Evolutionary conservation across 306 rosid species (phyloP).

Genomic region (Vicia sativa): DNA sequence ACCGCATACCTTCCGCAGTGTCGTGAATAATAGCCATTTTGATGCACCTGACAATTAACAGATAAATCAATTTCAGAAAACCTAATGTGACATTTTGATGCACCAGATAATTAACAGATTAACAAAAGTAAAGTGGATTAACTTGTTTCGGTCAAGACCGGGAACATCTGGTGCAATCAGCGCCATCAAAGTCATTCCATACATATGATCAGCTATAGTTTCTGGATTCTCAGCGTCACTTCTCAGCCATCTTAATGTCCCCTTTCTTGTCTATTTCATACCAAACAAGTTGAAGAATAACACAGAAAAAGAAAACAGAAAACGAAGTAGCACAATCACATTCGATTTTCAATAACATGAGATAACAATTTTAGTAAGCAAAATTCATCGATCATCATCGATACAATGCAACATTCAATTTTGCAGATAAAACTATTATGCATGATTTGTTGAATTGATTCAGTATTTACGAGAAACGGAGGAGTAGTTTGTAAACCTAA

Average conservation of each 20-base stretch:
- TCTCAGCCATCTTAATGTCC: conserved; percentile 85
- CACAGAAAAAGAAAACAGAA: conserved; percentile 11
- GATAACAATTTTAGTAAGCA: not conserved
- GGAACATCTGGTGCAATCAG: conserved; percentile 81
- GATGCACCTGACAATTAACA: conserved; percentile 65
- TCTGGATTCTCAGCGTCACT: conserved; percentile 67
- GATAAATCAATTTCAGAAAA: not conserved
- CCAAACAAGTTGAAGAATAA: not conserved
- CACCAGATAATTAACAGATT: not conserved
- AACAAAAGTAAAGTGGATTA: not conserved
- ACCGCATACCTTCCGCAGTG: conserved; percentile 76
- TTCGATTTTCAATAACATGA: not conserved
- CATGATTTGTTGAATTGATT: not conserved
- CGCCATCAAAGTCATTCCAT: conserved; percentile 89
- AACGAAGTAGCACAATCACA: not conserved
- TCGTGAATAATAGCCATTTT: conserved; percentile 95
- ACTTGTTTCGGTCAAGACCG: conserved; percentile 55
- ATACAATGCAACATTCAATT: not conserved
- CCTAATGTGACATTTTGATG: not conserved
- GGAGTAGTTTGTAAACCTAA: not conserved
- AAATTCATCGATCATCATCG: not conserved
- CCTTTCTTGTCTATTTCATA: conserved; percentile 66
- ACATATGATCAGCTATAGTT: conserved; percentile 94
- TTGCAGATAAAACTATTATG: not conserved
- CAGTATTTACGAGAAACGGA: conserved; percentile 1